A percentile compares a stretch with the other conserved stretches of the same genome.
phyloP scores from a whole-genome alignment of 2,329 filamentous ascomycete species.

The Cryphonectria carpinicola region DNA sequence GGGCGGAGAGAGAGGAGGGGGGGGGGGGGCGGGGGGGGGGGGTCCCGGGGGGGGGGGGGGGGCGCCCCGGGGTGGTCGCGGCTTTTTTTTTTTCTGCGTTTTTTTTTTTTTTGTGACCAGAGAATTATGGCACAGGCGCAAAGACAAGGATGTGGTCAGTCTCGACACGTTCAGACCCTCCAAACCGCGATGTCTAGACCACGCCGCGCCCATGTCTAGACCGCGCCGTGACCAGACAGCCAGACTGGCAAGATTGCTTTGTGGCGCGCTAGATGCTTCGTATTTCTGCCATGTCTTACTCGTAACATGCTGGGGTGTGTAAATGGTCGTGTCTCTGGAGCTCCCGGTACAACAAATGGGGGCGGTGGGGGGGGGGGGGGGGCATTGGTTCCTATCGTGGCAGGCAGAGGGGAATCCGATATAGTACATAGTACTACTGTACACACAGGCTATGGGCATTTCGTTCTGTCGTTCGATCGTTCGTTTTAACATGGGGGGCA shows the following conservation, averaged over 20 bases:
- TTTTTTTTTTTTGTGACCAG: background rate
- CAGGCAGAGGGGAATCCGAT: background rate
- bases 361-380: too few relatives aligned
- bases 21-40: too few relatives aligned
- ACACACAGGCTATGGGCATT: background rate
- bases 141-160: background rate
- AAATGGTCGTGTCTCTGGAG: background rate
- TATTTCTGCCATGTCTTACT: conserved; percentile 5
- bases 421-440: background rate
- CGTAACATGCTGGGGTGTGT: background rate
- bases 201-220: background rate
- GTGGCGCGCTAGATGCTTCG: conserved; percentile 3
- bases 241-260: background rate
- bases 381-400: background rate
- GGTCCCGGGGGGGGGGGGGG: too few relatives aligned
- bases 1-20: too few relatives aligned
- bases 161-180: background rate
- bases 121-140: background rate
- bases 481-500: background rate
- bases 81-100: too few relatives aligned
- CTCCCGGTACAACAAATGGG: background rate
- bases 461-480: background rate
- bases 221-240: background rate
- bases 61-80: too few relatives aligned
- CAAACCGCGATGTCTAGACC: background rate